These are phyloP conservation scores for Wickerhamomyces silvicola DNA, from an alignment of 805 yeast species.

Conservation along the genomic window DNA sequence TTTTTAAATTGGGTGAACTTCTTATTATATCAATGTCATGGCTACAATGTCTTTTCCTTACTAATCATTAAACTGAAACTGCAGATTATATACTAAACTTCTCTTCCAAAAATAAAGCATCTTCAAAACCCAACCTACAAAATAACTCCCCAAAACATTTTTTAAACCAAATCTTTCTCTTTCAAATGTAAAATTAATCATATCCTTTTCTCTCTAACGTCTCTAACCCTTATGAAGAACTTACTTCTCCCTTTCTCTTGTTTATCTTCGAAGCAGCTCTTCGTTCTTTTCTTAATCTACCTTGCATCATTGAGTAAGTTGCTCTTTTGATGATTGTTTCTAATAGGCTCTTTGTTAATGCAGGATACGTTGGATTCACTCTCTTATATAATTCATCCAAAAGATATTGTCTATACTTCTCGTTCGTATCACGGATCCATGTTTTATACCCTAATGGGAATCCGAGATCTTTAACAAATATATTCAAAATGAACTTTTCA, in stretches of 20 bases:
- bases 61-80: no score
- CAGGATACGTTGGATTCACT: constrained; percentile 14
- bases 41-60: no score
- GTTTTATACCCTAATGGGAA: constrained; percentile 73
- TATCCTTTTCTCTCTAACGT: no score
- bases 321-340: constrained; percentile 78
- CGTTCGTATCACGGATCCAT: constrained; percentile 77
- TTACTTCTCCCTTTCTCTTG: constrained; percentile 7
- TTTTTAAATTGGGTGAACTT: no score
- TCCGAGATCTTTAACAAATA: constrained; percentile 51
- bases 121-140: no score
- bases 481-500: constrained; percentile 45
- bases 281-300: constrained; percentile 63
- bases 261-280: constrained; percentile 35
- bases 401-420: constrained; percentile 40
- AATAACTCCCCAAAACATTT: no score
- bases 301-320: constrained; percentile 74
- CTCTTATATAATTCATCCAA: constrained; percentile 42
- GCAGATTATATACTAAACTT: no score
- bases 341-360: constrained; percentile 31
- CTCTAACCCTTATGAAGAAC: neutral
- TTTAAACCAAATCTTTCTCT: no score
- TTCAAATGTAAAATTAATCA: no score
- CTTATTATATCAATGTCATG: no score
- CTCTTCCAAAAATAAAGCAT: no score